Conservation (phyloP, 2,329 filamentous ascomycete species). For the Trichoderma atroviride region DNA sequence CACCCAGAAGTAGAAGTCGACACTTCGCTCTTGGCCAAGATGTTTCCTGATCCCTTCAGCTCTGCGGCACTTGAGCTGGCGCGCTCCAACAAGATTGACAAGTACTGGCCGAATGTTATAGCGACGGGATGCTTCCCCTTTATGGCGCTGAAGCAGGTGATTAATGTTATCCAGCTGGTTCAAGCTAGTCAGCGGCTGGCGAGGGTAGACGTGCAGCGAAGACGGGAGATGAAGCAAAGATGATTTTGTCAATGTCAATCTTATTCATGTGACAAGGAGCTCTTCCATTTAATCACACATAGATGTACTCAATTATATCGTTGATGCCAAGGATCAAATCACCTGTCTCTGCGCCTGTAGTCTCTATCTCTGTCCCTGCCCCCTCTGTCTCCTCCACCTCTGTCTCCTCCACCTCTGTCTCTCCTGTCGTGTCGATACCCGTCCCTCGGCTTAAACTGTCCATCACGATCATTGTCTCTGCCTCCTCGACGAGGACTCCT, state of each 20-base stretch:
- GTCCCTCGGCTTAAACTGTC: conserved; percentile 29
- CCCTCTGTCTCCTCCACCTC: background rate
- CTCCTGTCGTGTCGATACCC: conserved; percentile 38
- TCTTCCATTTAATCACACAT: background rate
- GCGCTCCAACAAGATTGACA: conserved; percentile 87
- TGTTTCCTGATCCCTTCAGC: conserved; percentile 86
- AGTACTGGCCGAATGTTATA: conserved; percentile 66
- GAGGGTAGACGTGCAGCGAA: conserved; percentile 53
- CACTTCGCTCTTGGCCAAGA: conserved; percentile 66
- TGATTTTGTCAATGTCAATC: background rate
- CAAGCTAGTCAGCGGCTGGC: conserved; percentile 90
- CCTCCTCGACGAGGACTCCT: conserved; percentile 45
- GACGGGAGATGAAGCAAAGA: background rate
- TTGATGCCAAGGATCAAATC: background rate
- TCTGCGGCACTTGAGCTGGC: conserved; percentile 89
- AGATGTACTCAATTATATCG: background rate
- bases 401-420: too few species aligned
- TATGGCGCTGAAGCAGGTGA: conserved; percentile 87
- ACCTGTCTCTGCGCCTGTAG: conserved; percentile 56
- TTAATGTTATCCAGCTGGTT: conserved; percentile 89
- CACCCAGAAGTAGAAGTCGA: conserved; percentile 69
- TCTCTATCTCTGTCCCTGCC: conserved; percentile 10
- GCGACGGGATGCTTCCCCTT: conserved; percentile 77
- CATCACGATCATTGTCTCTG: conserved; percentile 35
- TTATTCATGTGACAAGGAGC: background rate